Conservation (phyloP, 306 rosid genomes). For the Coriaria nepalensis region DNA sequence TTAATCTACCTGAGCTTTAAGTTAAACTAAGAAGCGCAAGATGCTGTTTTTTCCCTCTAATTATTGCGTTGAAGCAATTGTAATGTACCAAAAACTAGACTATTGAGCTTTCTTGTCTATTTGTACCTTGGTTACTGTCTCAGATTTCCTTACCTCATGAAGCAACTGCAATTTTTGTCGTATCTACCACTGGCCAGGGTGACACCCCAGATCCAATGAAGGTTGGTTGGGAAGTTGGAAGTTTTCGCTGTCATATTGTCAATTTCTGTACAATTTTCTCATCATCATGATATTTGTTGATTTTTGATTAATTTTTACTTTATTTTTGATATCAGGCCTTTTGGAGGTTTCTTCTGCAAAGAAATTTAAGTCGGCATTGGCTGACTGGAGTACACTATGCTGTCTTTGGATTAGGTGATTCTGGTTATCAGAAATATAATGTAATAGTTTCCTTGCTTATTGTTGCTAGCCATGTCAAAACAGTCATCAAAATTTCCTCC, state of each 20-base stretch:
- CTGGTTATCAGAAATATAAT: constrained; percentile 79
- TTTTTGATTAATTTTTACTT: background rate
- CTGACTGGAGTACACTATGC: constrained; percentile 57
- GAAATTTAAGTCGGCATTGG: constrained; percentile 56
- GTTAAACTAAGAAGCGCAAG: no score
- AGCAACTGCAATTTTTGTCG: constrained; percentile 63
- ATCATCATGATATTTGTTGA: background rate
- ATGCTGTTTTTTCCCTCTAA: no score
- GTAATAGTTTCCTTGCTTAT: constrained; percentile 30
- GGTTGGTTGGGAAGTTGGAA: constrained; percentile 22
- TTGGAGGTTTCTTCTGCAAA: constrained; percentile 80
- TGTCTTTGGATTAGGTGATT: constrained; percentile 91
- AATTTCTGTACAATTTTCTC: background rate
- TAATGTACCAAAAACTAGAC: no score
- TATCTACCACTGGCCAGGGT: constrained; percentile 96
- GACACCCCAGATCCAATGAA: constrained; percentile 86
- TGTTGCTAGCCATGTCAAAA: background rate
- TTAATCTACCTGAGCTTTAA: no score
- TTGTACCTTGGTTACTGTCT: constrained; percentile 10
- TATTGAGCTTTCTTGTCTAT: background rate
- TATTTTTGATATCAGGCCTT: constrained; percentile 39
- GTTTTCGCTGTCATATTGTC: no score
- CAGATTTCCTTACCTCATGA: constrained; percentile 54
- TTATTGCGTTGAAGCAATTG: no score
- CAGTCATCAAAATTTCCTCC: background rate